phyloP scores from a whole-genome alignment of 768 basidiomycete genomes.

The Rhizopogon sp. region DNA sequence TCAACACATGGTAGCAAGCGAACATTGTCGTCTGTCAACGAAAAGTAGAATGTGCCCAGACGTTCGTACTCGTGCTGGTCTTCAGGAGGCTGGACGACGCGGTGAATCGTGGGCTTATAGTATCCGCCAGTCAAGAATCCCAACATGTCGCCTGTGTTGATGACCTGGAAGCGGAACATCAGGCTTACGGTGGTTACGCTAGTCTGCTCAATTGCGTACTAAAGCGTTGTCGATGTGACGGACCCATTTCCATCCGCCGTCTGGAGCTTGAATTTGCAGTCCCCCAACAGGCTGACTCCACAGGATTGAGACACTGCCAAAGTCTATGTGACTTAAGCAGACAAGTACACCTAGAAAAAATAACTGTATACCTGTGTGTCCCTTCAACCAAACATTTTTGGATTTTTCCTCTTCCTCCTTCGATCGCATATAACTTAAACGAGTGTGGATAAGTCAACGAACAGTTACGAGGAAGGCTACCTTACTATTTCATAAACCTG shows the following conservation, averaged over 20 bases:
- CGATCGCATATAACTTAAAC: slow-evolving; percentile 34
- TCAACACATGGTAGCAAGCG: slow-evolving; percentile 33
- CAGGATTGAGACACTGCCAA: slow-evolving; percentile 39
- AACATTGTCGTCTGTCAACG: slow-evolving; percentile 39
- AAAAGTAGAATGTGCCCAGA: slow-evolving; percentile 45
- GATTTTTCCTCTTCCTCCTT: slow-evolving; percentile 37
- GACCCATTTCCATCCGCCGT: slow-evolving; percentile 40
- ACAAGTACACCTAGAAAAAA: not conserved
- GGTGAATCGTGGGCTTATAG: slow-evolving; percentile 44
- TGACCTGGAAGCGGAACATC: slow-evolving; percentile 19
- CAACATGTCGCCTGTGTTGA: slow-evolving; percentile 45
- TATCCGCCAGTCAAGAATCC: slow-evolving; percentile 45
- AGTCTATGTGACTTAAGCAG: slow-evolving; percentile 23
- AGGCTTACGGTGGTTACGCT: not conserved
- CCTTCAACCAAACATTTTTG: slow-evolving; percentile 46
- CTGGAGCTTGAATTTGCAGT: slow-evolving; percentile 37
- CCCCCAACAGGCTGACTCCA: slow-evolving; percentile 47
- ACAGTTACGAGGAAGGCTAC: too few species aligned
- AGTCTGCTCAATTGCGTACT: slow-evolving; percentile 15
- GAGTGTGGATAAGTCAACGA: not conserved
- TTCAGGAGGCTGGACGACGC: slow-evolving; percentile 43
- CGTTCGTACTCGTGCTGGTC: slow-evolving; percentile 39
- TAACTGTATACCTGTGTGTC: slow-evolving; percentile 35
- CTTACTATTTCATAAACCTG: slow-evolving; percentile 46
- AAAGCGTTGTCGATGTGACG: slow-evolving; percentile 42